Conservation (phyloP, 2,329 filamentous ascomycete species). For the Thyridium curvatum region DNA sequence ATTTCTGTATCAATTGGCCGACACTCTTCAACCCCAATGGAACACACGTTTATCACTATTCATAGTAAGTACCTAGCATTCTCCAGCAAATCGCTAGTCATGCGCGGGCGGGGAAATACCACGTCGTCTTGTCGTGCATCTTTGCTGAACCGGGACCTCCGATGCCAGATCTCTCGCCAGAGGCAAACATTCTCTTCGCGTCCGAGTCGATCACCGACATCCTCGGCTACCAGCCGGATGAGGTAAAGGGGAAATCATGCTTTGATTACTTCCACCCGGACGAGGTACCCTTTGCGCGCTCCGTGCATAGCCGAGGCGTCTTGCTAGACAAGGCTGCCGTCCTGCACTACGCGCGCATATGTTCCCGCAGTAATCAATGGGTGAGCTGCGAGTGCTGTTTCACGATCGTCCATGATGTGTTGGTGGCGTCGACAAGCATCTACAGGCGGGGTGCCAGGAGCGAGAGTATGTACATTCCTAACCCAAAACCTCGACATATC, state of each 20-base stretch:
- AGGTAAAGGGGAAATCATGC: slow-evolving; percentile 69
- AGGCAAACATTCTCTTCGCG: slow-evolving; percentile 75
- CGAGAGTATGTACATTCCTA: slow-evolving; percentile 53
- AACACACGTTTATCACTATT: slow-evolving; percentile 87
- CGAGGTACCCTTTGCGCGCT: slow-evolving; percentile 68
- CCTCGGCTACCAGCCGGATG: slow-evolving; percentile 69
- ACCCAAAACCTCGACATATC: neutral
- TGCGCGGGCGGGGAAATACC: neutral
- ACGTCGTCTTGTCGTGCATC: too few relatives aligned
- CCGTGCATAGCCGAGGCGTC: slow-evolving; percentile 66
- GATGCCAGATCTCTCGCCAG: slow-evolving; percentile 58
- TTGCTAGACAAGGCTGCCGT: slow-evolving; percentile 79
- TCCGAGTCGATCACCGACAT: slow-evolving; percentile 82
- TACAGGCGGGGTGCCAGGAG: slow-evolving; percentile 65
- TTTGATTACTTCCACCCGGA: slow-evolving; percentile 86
- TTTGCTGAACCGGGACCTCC: slow-evolving; percentile 4
- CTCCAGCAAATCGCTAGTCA: too few relatives aligned
- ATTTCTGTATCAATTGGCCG: slow-evolving; percentile 11
- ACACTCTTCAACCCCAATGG: slow-evolving; percentile 45
- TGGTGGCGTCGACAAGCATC: slow-evolving; percentile 78
- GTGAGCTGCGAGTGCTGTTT: slow-evolving; percentile 84
- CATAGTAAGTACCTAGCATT: slow-evolving; percentile 55
- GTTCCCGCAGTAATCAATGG: slow-evolving; percentile 63
- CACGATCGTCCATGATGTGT: slow-evolving; percentile 79
- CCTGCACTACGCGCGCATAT: slow-evolving; percentile 71